Percentiles rank a stretch among this genome's conserved stretches.
Evolutionary conservation across 768 basidiomycete genomes (phyloP).

Genomic region (Pleurotus ostreatus): DNA sequence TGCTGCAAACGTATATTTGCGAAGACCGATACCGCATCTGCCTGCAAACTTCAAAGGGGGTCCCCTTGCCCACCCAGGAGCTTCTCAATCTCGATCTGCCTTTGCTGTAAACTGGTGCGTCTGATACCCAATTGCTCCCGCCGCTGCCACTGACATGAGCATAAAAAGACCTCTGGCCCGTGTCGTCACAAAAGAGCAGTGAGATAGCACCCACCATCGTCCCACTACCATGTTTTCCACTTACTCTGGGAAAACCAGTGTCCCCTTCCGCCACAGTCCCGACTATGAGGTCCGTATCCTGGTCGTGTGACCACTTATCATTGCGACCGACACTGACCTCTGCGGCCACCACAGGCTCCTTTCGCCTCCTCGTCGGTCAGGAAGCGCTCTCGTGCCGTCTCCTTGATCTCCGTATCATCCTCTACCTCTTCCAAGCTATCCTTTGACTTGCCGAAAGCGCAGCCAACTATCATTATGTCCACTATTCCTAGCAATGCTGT

Average conservation of each 20-base stretch:
- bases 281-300: conserved; percentile 5
- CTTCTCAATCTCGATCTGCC: neutral
- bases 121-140: neutral
- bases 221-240: conserved; percentile 2
- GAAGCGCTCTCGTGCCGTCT: conserved; percentile 10
- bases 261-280: neutral
- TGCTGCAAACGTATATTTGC: neutral
- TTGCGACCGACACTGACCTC: conserved; percentile 7
- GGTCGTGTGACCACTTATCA: conserved; percentile 2
- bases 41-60: neutral
- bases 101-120: neutral
- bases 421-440: conserved; percentile 14
- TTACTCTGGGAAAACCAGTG: neutral
- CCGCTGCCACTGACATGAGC: neutral
- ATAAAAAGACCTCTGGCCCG: neutral
- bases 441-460: conserved; percentile 18
- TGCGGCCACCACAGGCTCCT: conserved; percentile 54
- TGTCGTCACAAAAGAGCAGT: neutral
- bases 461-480: conserved; percentile 17
- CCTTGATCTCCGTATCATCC: conserved; percentile 22
- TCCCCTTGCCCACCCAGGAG: neutral
- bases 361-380: conserved; percentile 74
- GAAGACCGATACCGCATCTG: neutral
- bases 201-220: neutral
- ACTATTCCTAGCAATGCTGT: conserved; percentile 23